These are phyloP conservation scores for Suillus placidus DNA, from an alignment of 768 basidiomycete genomes.

Conservation along the genomic window DNA sequence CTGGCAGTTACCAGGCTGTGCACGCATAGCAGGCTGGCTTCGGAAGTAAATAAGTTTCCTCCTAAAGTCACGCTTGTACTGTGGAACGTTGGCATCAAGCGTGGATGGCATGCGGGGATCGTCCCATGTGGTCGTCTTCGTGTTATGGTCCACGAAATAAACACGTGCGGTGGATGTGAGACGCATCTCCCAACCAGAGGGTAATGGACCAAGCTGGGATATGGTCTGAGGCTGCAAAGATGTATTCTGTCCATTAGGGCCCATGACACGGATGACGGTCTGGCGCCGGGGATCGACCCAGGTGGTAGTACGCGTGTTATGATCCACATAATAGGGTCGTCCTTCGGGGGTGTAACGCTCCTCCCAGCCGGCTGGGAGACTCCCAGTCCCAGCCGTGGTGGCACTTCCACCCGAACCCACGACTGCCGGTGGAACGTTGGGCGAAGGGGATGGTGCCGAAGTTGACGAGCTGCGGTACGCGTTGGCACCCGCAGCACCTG, in stretches of 20 bases:
- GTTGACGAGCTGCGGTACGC: constrained; percentile 44
- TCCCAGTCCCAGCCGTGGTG: constrained; percentile 80
- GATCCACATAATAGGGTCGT: constrained; percentile 98
- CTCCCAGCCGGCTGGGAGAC: constrained; percentile 97
- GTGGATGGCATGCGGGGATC: constrained; percentile 96
- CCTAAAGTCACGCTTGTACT: constrained; percentile 99
- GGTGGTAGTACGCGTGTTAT: constrained; percentile 99
- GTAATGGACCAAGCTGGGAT: constrained; percentile 93
- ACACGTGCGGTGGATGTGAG: constrained; percentile 97
- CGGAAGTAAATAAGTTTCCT: constrained; percentile 99
- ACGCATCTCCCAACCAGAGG: constrained; percentile 99
- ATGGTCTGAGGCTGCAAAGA: constrained; percentile 93
- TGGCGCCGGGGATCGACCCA: constrained; percentile 99
- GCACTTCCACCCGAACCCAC: constrained; percentile 52
- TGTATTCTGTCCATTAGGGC: constrained; percentile 86
- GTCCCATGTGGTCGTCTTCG: constrained; percentile 99
- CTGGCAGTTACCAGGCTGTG: constrained; percentile 98
- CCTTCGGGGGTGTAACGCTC: constrained; percentile 99
- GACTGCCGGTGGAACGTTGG: constrained; percentile 44
- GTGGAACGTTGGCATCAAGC: constrained; percentile 94
- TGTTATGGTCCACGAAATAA: constrained; percentile 99
- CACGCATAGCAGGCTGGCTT: constrained; percentile 96
- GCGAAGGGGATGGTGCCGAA: constrained; percentile 29
- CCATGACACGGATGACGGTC: constrained; percentile 96
- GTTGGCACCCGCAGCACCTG: constrained; percentile 40